phyloP scores from a whole-genome alignment of 345 rosid genomes.

The Ceriops decandra region DNA sequence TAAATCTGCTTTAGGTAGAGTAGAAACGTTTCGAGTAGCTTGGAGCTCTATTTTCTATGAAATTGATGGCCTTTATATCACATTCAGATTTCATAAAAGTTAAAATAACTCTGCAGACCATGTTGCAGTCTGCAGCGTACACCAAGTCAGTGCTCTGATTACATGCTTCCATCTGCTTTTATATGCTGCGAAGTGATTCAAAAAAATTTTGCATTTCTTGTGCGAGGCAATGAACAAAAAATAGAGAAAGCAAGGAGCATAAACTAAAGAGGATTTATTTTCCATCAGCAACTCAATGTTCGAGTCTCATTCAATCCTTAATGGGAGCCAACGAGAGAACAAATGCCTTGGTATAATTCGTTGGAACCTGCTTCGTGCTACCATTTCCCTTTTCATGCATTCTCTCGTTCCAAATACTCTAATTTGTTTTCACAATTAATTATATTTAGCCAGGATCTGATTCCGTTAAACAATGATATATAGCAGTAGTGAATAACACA shows the following conservation, averaged over 20 bases:
- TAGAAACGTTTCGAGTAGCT: no score
- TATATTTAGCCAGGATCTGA: slow-evolving; percentile 15
- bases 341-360: slow-evolving; percentile 20
- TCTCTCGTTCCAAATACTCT: slow-evolving; percentile 14
- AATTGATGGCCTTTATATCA: no score
- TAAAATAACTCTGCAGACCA: no score
- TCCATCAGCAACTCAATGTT: slow-evolving; percentile 3
- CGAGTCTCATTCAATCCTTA: background rate
- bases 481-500: no score
- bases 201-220: slow-evolving; percentile 14
- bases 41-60: no score
- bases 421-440: slow-evolving; percentile 5
- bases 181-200: background rate
- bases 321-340: slow-evolving; percentile 20
- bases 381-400: slow-evolving; percentile 3
- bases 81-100: no score
- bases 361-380: background rate
- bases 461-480: slow-evolving; percentile 5
- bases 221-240: slow-evolving; percentile 10
- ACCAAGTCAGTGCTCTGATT: background rate
- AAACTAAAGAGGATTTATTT: background rate
- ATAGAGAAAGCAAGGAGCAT: background rate
- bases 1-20: no score
- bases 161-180: background rate
- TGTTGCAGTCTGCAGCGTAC: no score